Evolutionary conservation across 2,329 filamentous ascomycete species (phyloP), one percentile per base, ranked within the genome.

Genomic region (Aschersonia sp.): DNA sequence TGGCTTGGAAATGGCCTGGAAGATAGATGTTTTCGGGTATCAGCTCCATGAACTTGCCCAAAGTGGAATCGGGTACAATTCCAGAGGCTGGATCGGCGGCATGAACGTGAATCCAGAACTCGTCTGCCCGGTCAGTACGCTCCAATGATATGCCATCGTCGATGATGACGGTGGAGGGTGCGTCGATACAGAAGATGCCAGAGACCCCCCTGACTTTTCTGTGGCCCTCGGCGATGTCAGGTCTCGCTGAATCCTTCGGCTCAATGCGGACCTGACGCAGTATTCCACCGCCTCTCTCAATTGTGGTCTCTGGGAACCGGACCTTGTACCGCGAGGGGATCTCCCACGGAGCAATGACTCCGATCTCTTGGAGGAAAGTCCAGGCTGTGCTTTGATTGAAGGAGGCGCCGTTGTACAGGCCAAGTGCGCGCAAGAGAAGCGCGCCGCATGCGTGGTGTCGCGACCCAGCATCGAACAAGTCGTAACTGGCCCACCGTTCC

Each of bases 71-170:
- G 20, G 77, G 75, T 28, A 66, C 56, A 52, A 92, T 78, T 50
- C 77, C 76, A 4, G 86, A 85, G 2, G 83, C 82, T 6, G 85
- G 85, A 57, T 92, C 87, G 10, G 87, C 86, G 42, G 85, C 75
- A 60, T 92, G 86, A 32, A 88, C 65, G 57, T 89, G 85, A 31
- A 91, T 68, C 86, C 86, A 92, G 56, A 77, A 78, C 53, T 84
- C 71, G 46, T 70, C 59, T 28, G 70, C 51, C 20, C 62, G 66
- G 4, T 69, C 63, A 1, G 81, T 74, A 44, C 64, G 61, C 58
- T 88, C 81, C 5, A 92, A 58, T 1, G 85, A 91, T 6, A 94
- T 65, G 1, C 82, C 86, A 58, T 94, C 86, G 54, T 94, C 86
- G 50, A 92, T 84, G 55, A 91, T 80, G 31, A 74, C 68, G 0